Evolutionary conservation across 1,284 basidiomycete species (phyloP).

Genomic region (Ustilago bromivora): DNA sequence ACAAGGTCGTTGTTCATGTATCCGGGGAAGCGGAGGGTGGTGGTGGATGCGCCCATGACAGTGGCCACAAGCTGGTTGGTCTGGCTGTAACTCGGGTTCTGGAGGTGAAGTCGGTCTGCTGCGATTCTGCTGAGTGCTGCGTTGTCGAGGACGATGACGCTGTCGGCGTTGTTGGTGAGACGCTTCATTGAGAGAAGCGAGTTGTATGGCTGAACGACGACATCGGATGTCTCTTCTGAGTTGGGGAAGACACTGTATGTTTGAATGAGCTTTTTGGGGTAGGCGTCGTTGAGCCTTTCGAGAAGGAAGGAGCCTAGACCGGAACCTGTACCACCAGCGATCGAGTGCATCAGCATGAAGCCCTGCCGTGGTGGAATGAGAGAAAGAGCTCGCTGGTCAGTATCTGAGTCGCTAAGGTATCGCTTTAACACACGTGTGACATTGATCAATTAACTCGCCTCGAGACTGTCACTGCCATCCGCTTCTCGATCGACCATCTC

Average conservation of each 20-base stretch:
- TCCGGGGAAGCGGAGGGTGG: constrained; percentile 95
- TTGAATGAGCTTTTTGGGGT: constrained; percentile 98
- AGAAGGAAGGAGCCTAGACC: constrained; percentile 96
- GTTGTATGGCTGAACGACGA: constrained; percentile 93
- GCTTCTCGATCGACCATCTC: constrained; percentile 99
- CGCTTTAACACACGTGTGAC: too few relatives aligned
- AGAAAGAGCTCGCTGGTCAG: background rate
- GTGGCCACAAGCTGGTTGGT: constrained; percentile 69
- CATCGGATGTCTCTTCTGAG: constrained; percentile 68
- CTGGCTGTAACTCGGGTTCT: constrained; percentile 87
- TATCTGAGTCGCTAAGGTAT: background rate
- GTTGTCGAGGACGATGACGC: constrained; percentile 97
- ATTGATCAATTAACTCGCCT: constrained; percentile 74
- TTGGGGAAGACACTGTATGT: constrained; percentile 99
- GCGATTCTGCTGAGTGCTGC: constrained; percentile 91
- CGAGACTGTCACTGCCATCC: constrained; percentile 95
- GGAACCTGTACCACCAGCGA: constrained; percentile 97
- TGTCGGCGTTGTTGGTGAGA: constrained; percentile 94
- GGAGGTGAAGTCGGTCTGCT: constrained; percentile 87
- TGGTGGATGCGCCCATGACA: constrained; percentile 83
- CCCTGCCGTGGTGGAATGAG: constrained; percentile 75
- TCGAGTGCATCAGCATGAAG: constrained; percentile 98
- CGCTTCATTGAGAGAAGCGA: constrained; percentile 92
- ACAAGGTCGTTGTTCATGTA: constrained; percentile 99
- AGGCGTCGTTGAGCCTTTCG: constrained; percentile 95